A percentile compares a stretch with the other conserved stretches of the same genome.
Evolutionary conservation across 768 basidiomycete species (phyloP).

Genomic region (Pisolithus sp.): DNA sequence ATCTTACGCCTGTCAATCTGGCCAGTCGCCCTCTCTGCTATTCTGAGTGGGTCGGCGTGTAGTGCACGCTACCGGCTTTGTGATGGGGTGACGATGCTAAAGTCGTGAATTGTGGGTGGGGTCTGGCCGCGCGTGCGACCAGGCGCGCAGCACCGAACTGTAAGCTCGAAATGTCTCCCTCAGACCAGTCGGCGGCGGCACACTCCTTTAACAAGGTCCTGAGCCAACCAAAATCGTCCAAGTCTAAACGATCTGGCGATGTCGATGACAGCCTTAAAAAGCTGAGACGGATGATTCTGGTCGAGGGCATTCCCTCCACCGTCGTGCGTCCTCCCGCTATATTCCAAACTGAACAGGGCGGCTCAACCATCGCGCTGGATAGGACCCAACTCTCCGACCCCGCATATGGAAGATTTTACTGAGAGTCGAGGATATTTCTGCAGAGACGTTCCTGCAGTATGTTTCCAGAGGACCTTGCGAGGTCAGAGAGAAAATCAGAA

Average conservation of each 20-base stretch:
- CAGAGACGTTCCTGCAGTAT: constrained; percentile 69
- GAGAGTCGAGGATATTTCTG: constrained; percentile 71
- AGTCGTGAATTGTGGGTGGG: neutral
- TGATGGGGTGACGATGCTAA: no score
- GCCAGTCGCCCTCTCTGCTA: no score
- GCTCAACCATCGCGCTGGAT: constrained; percentile 1
- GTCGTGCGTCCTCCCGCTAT: constrained; percentile 41
- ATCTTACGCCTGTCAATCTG: neutral
- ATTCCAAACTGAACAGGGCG: neutral
- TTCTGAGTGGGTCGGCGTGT: no score
- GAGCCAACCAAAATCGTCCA: constrained; percentile 63
- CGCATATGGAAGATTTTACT: constrained; percentile 94
- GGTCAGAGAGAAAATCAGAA: constrained; percentile 87
- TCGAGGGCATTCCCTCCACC: constrained; percentile 82
- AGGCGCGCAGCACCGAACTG: neutral
- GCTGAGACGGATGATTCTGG: constrained; percentile 78
- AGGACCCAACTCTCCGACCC: constrained; percentile 84
- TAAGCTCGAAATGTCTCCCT: constrained; percentile 15
- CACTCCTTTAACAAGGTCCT: constrained; percentile 81
- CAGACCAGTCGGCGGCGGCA: constrained; percentile 32
- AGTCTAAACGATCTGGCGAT: constrained; percentile 53
- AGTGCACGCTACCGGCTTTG: no score
- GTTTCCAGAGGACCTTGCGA: constrained; percentile 81
- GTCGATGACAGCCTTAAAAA: constrained; percentile 84
- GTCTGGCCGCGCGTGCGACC: neutral